These are phyloP conservation scores for Mortierella sp. DNA, from an alignment of 371 early-diverging fungal species.

Conservation along the genomic window DNA sequence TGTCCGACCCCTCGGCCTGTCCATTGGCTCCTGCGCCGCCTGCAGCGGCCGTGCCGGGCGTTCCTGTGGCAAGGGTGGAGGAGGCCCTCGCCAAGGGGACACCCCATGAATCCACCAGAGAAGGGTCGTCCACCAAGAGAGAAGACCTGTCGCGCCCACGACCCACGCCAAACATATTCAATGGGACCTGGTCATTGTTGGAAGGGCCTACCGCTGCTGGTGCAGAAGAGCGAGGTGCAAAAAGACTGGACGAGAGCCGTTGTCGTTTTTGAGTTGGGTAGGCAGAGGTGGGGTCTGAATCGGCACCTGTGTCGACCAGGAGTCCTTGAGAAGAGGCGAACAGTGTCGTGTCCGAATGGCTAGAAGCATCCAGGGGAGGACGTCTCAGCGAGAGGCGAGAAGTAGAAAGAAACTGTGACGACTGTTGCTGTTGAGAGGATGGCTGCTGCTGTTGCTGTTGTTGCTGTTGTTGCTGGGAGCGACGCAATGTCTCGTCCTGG, in stretches of 20 bases:
- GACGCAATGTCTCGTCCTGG: neutral
- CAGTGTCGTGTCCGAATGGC: constrained; percentile 15
- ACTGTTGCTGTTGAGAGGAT: constrained; percentile 5
- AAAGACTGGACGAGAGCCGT: constrained; percentile 21
- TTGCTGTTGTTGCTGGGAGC: constrained; percentile 21
- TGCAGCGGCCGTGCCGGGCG: neutral
- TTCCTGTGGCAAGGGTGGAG: neutral
- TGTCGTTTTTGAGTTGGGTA: constrained; percentile 41
- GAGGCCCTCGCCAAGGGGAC: constrained; percentile 7
- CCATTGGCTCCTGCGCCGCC: neutral
- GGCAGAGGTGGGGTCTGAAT: constrained; percentile 1
- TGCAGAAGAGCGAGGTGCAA: constrained; percentile 7
- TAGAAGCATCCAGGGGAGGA: constrained; percentile 16
- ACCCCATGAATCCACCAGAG: constrained; percentile 26
- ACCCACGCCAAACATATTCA: constrained; percentile 19
- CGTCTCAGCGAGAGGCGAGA: constrained; percentile 12
- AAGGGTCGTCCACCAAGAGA: constrained; percentile 36
- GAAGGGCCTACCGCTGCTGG: neutral
- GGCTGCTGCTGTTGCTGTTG: constrained; percentile 15
- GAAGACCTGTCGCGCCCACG: constrained; percentile 21
- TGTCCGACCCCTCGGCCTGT: constrained; percentile 14
- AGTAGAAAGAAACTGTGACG: neutral
- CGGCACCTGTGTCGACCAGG: constrained; percentile 11
- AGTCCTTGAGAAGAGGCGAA: constrained; percentile 33
- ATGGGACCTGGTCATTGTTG: constrained; percentile 1